Base-by-base conservation (phyloP, 768 basidiomycete species). In the Suillus occidentalis region DNA sequence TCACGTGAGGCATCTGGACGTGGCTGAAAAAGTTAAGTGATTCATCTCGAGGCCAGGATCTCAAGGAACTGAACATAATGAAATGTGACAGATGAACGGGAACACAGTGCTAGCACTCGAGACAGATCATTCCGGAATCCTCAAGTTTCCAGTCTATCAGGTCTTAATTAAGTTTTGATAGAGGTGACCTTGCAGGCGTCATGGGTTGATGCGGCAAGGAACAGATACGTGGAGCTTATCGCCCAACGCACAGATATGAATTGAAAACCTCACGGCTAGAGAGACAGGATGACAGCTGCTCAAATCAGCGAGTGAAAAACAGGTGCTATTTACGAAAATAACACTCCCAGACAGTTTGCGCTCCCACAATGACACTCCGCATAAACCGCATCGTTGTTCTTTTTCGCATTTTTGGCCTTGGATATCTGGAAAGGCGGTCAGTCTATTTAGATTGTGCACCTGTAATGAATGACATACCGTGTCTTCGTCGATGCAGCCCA, bases 291-390 rank as follows among this genome's bases (percentile, higher is more conserved):
- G 13, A 36, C 14, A 34, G 14, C 37, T 20, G 22, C 18, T 13
- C n/a, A 22, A 28, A 43, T 18, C 31, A 63, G 28, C n/a, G 40
- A 58, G 40, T 40, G 25, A 39, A 64, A 63, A 59, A 31, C 3
- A 43, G n/a, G 13, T n/a, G 25, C 25, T 61, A 25, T 25, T 73
- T 63, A 76, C 63, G 67, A 67, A 16, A 75, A 75, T 49, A 75
- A 49, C 6, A 68, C 69, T 22, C 87, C 85, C 64, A 76, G 82
- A 69, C 88, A 89, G 34, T 81, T 85, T 14, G 61, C 65, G 4
- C 85, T 79, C 3, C 84, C 86, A 70, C 87, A 89, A 36, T 75
- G 74, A 70, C 87, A 89, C 20, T 65, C 68, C 0, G 78, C 76
- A 61, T 84, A 84, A 2, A 87, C 82, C 3, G 84, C 81, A 63